Evolutionary conservation across 352 stramenopile genomes (phyloP), one percentile per base, ranked within the genome.

Genomic region (Globisporangium cylindrosporum): DNA sequence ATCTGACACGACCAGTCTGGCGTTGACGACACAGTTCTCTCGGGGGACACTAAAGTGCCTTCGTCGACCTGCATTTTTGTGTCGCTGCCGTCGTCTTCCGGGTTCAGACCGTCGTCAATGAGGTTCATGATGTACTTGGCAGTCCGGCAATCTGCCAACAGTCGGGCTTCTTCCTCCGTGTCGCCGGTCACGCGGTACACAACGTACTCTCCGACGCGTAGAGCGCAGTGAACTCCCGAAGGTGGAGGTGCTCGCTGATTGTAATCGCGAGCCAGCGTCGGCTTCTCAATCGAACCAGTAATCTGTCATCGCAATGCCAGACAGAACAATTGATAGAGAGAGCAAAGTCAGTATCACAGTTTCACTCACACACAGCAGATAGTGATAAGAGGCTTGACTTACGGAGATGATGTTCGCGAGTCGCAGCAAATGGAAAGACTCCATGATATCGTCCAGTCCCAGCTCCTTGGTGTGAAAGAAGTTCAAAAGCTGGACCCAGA

Each of bases 391-490:
- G 22, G 38, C 3, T 20, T 18, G 1, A 80, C 85, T 36, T 80
- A 93, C 85, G 62, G 71, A 82, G 4, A 77, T 67, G 41, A 94
- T 92, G 61, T 86, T 86, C 24, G 86, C 82, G 15, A 91, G 67
- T 14, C 75, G 87, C 8, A 94, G 72, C 15, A 76, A 67, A 56
- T 87, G 76, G 55, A 93, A 93, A 0, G 84, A 85, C 27, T 89
- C 78, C 58, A 80, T 76, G 20, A 79, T 70, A 14, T 86, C 77
- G 20, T 78, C 64, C 29, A 79, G 76, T 0, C 67, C 65, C 20
- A 91, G 64, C 24, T 81, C 82, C 58, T 91, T 92, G 14, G 78
- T 71, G 65, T 94, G 82, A 46, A 92, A 70, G 22, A 94, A 94
- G 59, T 92, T 80, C 43, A 92, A 68, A 53, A 93, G 56, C 36